Conservation (phyloP, 2,329 filamentous ascomycete genomes). For the Leptodontidium sp. region DNA sequence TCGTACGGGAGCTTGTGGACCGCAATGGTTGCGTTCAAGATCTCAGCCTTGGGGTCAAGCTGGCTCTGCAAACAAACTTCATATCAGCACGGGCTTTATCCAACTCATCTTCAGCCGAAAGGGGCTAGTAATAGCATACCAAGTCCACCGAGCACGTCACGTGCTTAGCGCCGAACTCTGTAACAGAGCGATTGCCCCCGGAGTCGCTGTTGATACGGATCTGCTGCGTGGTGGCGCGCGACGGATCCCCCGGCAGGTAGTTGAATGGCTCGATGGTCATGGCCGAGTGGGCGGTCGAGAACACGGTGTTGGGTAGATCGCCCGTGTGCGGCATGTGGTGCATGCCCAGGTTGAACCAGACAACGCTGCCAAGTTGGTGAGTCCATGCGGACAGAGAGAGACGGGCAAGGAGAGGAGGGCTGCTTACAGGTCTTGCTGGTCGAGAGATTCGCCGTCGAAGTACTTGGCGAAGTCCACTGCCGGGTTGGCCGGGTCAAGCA, state of each 20-base stretch:
- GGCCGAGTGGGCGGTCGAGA: slow-evolving; percentile 21
- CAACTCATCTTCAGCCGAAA: background rate
- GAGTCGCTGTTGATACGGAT: background rate
- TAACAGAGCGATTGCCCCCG: background rate
- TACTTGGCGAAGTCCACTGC: slow-evolving; percentile 59
- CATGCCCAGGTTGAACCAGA: slow-evolving; percentile 65
- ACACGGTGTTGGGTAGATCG: slow-evolving; percentile 59
- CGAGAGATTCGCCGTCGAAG: slow-evolving; percentile 53
- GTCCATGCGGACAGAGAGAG: background rate
- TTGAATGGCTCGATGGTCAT: slow-evolving; percentile 22
- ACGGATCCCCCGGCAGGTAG: slow-evolving; percentile 18
- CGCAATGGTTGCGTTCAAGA: background rate
- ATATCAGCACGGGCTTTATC: background rate
- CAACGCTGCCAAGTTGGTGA: slow-evolving; percentile 43
- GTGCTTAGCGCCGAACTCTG: background rate
- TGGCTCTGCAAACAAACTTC: background rate
- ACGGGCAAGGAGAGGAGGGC: background rate
- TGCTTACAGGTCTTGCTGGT: slow-evolving; percentile 49
- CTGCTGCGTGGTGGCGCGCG: background rate
- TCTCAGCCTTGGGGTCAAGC: background rate
- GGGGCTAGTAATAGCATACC: background rate
- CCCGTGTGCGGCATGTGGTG: slow-evolving; percentile 62
- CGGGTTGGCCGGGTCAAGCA: slow-evolving; percentile 54
- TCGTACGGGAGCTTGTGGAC: background rate
- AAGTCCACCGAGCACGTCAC: background rate